Percentiles rank a stretch among this genome's conserved stretches.
Conservation (phyloP, 164 flowering plant species). For the Nymphaea thermarum region DNA sequence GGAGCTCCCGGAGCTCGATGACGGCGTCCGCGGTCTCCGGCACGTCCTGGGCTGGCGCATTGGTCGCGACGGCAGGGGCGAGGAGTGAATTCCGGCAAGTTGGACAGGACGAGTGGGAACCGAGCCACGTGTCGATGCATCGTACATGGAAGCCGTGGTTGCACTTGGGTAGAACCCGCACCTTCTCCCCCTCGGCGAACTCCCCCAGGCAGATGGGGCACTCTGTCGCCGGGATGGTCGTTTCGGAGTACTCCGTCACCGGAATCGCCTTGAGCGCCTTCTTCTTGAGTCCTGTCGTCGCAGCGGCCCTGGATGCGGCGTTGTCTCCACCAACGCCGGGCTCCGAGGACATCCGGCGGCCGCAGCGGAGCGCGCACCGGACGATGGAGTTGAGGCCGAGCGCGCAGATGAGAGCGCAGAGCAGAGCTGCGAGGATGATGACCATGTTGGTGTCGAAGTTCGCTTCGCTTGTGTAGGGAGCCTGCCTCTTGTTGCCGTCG, state of each 20-base stretch:
- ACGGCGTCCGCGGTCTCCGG: neutral
- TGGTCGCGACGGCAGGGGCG: slow-evolving; percentile 10
- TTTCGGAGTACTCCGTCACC: slow-evolving; percentile 28
- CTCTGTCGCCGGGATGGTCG: slow-evolving; percentile 28
- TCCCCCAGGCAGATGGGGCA: slow-evolving; percentile 75
- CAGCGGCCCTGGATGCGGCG: slow-evolving; percentile 14
- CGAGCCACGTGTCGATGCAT: slow-evolving; percentile 67
- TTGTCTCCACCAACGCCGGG: slow-evolving; percentile 7
- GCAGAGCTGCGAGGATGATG: slow-evolving; percentile 50
- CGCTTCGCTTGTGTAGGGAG: slow-evolving; percentile 16
- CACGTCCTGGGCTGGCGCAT: neutral
- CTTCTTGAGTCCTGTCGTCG: slow-evolving; percentile 49
- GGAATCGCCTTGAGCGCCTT: slow-evolving; percentile 36
- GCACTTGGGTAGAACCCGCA: slow-evolving; percentile 54
- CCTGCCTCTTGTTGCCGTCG: slow-evolving; percentile 3
- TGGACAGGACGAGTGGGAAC: slow-evolving; percentile 67
- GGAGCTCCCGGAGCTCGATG: neutral
- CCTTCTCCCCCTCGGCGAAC: slow-evolving; percentile 50
- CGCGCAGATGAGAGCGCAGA: slow-evolving; percentile 56
- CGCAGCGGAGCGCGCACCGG: slow-evolving; percentile 51
- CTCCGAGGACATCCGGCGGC: slow-evolving; percentile 24
- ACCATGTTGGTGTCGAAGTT: slow-evolving; percentile 79
- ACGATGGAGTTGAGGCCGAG: slow-evolving; percentile 61
- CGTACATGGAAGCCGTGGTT: slow-evolving; percentile 56
- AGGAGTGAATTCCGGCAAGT: slow-evolving; percentile 49